phyloP scores from a whole-genome alignment of 2,329 filamentous ascomycete species.

The Graphiopsis chlorocephala region DNA sequence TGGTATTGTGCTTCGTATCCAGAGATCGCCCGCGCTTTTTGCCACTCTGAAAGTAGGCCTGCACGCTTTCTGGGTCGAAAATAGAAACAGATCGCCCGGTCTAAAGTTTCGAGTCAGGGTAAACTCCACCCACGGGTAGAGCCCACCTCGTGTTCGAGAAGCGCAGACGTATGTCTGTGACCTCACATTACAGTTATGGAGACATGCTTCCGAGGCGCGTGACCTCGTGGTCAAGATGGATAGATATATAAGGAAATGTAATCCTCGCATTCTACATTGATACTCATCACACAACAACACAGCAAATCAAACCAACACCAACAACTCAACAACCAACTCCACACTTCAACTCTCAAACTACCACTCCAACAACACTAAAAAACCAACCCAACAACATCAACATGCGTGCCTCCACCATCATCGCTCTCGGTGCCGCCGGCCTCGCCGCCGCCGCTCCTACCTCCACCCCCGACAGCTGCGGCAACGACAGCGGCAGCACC shows the following conservation, averaged over 20 bases:
- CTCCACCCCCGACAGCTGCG: conserved; percentile 1
- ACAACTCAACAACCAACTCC: neutral
- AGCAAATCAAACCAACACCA: neutral
- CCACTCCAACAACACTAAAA: conserved; percentile 4
- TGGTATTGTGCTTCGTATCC: neutral
- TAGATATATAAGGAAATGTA: neutral
- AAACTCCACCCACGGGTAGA: neutral
- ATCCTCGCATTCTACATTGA: neutral
- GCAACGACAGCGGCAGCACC: neutral
- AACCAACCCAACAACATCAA: conserved; percentile 16
- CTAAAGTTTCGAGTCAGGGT: neutral
- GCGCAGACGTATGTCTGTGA: neutral
- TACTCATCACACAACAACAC: neutral
- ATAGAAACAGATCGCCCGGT: conserved; percentile 5
- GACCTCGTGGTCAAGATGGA: neutral
- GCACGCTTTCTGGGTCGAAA: conserved; percentile 1
- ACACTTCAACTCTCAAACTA: neutral
- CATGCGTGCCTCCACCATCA: conserved; percentile 23
- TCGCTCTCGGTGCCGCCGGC: conserved; percentile 21
- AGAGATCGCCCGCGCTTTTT: neutral
- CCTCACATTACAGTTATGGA: neutral
- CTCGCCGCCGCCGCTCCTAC: conserved; percentile 22
- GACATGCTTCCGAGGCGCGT: conserved; percentile 2
- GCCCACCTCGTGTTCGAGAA: conserved; percentile 2
- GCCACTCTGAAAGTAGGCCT: neutral